phyloP scores from a whole-genome alignment of 2,329 filamentous ascomycete species.

The Trichoderma gracile region DNA sequence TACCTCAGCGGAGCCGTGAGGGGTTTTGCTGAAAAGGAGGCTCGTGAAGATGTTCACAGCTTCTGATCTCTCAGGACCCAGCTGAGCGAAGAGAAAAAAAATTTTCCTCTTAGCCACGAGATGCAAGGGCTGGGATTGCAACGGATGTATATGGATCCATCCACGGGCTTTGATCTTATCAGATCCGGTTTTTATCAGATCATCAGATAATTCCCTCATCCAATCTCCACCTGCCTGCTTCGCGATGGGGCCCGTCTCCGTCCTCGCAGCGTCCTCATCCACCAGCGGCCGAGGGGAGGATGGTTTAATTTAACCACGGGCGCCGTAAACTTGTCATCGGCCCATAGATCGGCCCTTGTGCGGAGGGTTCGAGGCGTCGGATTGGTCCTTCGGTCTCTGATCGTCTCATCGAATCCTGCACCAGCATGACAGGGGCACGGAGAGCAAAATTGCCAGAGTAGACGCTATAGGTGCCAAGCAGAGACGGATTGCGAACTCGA shows the following conservation, averaged over 20 bases:
- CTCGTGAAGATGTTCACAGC: background rate
- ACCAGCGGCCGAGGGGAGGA: background rate
- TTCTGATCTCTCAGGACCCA: background rate
- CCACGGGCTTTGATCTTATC: slow-evolving; percentile 41
- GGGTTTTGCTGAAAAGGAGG: background rate
- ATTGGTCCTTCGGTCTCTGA: slow-evolving; percentile 18
- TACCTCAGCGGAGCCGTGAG: slow-evolving; percentile 6
- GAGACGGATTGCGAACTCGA: background rate
- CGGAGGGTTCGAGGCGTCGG: slow-evolving; percentile 3
- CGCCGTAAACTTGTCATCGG: slow-evolving; percentile 14
- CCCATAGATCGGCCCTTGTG: slow-evolving; percentile 22
- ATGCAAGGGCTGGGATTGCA: background rate
- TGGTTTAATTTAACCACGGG: slow-evolving; percentile 8
- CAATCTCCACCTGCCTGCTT: slow-evolving; percentile 36
- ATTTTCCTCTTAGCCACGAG: slow-evolving; percentile 6
- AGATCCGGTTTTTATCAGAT: slow-evolving; percentile 55
- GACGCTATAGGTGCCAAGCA: slow-evolving; percentile 22
- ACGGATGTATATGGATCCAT: slow-evolving; percentile 21
- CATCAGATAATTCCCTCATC: slow-evolving; percentile 53
- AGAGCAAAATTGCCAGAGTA: slow-evolving; percentile 18
- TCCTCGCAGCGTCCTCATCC: slow-evolving; percentile 20
- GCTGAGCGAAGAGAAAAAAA: slow-evolving; percentile 7
- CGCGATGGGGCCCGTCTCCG: slow-evolving; percentile 21
- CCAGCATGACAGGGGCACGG: background rate
- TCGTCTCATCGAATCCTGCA: slow-evolving; percentile 18